These are phyloP conservation scores for Daldinia sp. DNA, from an alignment of 2,329 filamentous ascomycete species.

Conservation along the genomic window DNA sequence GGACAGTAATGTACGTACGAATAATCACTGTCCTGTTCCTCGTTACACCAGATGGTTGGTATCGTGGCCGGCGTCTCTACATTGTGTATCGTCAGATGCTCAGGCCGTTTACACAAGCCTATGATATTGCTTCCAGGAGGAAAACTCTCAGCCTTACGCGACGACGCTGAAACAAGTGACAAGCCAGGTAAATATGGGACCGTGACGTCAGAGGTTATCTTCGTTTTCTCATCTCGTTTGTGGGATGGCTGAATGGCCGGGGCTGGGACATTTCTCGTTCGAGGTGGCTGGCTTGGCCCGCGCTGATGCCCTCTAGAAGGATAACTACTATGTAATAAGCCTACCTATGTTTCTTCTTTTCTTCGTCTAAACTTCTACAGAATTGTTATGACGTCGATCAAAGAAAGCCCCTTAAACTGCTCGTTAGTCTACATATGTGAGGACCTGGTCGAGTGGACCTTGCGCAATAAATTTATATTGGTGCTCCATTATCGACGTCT, in stretches of 20 bases:
- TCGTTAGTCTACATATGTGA: too few species aligned
- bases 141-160: not conserved
- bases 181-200: not conserved
- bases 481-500: too few species aligned
- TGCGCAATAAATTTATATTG: too few species aligned
- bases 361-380: too few species aligned
- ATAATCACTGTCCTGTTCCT: not conserved
- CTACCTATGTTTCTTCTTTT: too few species aligned
- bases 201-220: not conserved
- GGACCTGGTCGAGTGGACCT: too few species aligned
- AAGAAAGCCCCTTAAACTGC: too few species aligned
- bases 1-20: not conserved
- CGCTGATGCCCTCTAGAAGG: not conserved
- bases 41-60: not conserved
- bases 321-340: too few species aligned
- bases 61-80: not conserved
- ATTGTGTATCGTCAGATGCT: not conserved
- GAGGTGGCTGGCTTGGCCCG: not conserved
- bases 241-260: not conserved
- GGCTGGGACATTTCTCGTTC: not conserved
- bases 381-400: not conserved
- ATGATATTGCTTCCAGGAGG: not conserved
- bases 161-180: not conserved
- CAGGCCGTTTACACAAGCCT: not conserved
- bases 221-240: not conserved